Evolutionary conservation across 2,329 filamentous ascomycete species (phyloP), one percentile per base, ranked within the genome.

Genomic region (Orbilia javanica): DNA sequence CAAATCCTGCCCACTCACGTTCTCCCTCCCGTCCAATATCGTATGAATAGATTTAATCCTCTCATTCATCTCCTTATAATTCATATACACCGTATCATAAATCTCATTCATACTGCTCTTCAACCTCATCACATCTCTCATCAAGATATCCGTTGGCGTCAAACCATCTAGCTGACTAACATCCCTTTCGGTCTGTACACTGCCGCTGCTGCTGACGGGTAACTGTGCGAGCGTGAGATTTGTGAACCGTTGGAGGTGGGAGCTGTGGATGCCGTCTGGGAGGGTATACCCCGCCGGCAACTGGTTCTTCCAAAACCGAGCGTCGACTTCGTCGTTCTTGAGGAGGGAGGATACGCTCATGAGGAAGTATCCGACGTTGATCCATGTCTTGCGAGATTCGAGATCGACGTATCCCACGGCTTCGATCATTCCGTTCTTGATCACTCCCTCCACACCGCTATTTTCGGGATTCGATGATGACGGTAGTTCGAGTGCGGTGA

Each of bases 351-450:
- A 66, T 1, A 73, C 48, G 4, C 34, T 42, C 39, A 60, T 65
- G 1, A 66, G 22, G 50, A 65, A 73, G 31, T 73, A 73, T 42
- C 69, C 69, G 4, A 64, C 48, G 8, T 73, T 44, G 10, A 73
- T 48, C 69, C 69, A 73, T 2, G n/a, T 22, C n/a, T 73, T 50
- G 3, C 69, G 7, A 8, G 7, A 7, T 4, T 22, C 22, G 20
- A 57, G 60, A 15, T 65, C 31, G 4, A 18, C 13, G 4, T 31
- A 34, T 6, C 29, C 36, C 4, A 73, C 39, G 1, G 69, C 60
- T 20, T 73, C 69, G n/a, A 73, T 39, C 48, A 73, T 73, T 25
- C 69, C 69, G n/a, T 73, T 57, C 20, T 73, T 73, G 1, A 60
- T 25, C n/a, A 48, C 46, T 5, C 66, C 69, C 20, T 66, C 69